Evolutionary conservation across 148 eudicot genomes (phyloP), one percentile per base, ranked within the genome.

Genomic region (Gaultheria prostrata): DNA sequence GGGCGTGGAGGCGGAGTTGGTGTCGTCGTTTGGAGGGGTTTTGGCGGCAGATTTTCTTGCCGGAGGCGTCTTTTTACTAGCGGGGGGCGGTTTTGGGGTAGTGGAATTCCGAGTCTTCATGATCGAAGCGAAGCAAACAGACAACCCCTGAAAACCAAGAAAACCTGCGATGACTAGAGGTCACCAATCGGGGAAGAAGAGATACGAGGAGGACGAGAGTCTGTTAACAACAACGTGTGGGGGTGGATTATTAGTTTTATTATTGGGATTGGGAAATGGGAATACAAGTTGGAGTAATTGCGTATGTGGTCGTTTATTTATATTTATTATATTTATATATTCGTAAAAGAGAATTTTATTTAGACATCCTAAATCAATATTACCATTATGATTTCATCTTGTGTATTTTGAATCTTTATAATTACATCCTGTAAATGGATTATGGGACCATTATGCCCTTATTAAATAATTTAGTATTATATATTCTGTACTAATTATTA

Each of bases 31-130:
- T 15, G 86, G 81, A 26, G 90, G 85, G 50, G 88, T 77, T 89
- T 88, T 93, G 7, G 83, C 49, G 43, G 92, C 85, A 13, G 94
- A 70, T 86, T 89, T 91, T 65, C 82, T 89, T 28, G 91, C 54
- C 84, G 89, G 84, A 26, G 94, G 91, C 1, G 94, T 89, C 84
- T 86, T 89, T 87, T 88, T 92, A n/a, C n/a, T n/a, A 6, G 78
- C 87, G 2, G 89, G 50, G 14, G 90, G 80, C 51, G 95, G 76
- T 89, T 91, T 91, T 0, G 93, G 91, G 70, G 82, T 86, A 17
- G 84, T 86, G 51, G 93, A 84, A 81, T 92, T 94, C 28, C 97
- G 90, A 75, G 95, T 94, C 82, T 89, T 93, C 97, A 93, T 93
- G 20, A 26, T 84, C 63, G 24, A 86, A 17, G 3, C 45, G 24